A percentile compares a stretch with the other conserved stretches of the same genome.
Evolutionary conservation across 768 basidiomycete species (phyloP).

Genomic region (Astraeus odoratus): DNA sequence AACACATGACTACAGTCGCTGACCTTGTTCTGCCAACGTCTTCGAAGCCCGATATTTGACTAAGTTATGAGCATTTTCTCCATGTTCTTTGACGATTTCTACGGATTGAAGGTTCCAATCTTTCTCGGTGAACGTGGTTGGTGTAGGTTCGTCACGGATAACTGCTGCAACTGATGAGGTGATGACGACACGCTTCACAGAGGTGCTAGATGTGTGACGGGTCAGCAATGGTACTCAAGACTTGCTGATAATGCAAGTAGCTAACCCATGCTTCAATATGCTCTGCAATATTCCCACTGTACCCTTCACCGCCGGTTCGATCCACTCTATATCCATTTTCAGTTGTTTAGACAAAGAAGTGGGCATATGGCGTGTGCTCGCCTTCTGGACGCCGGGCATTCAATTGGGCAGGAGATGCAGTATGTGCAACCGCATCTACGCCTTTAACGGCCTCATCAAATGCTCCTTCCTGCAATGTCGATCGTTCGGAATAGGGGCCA

Average conservation of each 20-base stretch:
- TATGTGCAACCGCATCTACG: slow-evolving; percentile 66
- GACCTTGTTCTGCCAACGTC: slow-evolving; percentile 55
- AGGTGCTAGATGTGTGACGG: slow-evolving; percentile 19
- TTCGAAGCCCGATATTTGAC: slow-evolving; percentile 57
- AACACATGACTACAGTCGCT: neutral
- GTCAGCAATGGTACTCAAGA: neutral
- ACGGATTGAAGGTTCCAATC: slow-evolving; percentile 53
- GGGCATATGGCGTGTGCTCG: neutral
- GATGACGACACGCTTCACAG: slow-evolving; percentile 60
- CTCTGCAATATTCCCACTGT: slow-evolving; percentile 58
- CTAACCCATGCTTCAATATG: slow-evolving; percentile 46
- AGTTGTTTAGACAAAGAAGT: neutral
- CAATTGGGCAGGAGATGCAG: slow-evolving; percentile 54
- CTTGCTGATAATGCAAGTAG: too few relatives aligned
- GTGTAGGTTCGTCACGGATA: slow-evolving; percentile 19
- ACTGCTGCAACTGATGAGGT: slow-evolving; percentile 58
- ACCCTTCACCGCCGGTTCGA: slow-evolving; percentile 68
- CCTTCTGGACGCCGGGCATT: slow-evolving; percentile 39
- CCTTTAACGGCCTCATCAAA: slow-evolving; percentile 78
- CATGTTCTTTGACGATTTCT: slow-evolving; percentile 35
- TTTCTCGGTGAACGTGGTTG: slow-evolving; percentile 34
- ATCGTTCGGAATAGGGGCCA: too few relatives aligned
- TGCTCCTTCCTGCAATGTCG: slow-evolving; percentile 42
- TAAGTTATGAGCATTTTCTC: slow-evolving; percentile 33
- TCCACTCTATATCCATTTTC: slow-evolving; percentile 40